Evolutionary conservation across 257 asterid genomes (phyloP), one percentile per base, ranked within the genome.

Genomic region (Ajuga chamaepitys): DNA sequence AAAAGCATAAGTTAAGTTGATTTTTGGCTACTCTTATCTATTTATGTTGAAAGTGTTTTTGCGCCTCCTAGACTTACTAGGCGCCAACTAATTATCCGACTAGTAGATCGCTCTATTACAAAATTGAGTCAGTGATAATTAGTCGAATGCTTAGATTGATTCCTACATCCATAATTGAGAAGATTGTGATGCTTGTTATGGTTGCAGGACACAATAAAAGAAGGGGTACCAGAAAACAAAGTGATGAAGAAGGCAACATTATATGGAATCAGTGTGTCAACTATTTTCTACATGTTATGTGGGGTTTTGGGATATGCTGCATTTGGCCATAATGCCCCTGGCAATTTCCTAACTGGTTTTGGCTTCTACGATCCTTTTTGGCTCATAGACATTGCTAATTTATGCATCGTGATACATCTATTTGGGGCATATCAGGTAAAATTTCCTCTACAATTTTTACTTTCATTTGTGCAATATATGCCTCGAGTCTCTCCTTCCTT

Each of bases 291-390:
- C 76, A 71, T 70, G 70, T 62, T 71, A 0, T 89, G 95, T 57
- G 95, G 95, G 22, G 41, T 80, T 5, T 1, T 81, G 4, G 96
- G 96, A 3, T 89, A 89, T 50, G 83, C 85, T 21, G 95, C 96
- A 13, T 86, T 89, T 18, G 96, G 96, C 26, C 71, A 81, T 75
- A 45, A 81, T 4, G 91, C 95, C 8, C 93, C 93, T 7, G 96
- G 96, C 20, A 89, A 89, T 69, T 82, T 89, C 37, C 72, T 89
- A 26, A 86, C 93, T 11, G 95, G 93, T 1, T 87, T 81, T 35
- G 95, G 91, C n/a, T 89, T 89, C 79, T 86, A 66, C 6, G 95
- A 89, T 10, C 93, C 96, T 0, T 83, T 74, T 32, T 89, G 95
- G 96, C 81, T 89, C 3, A 74, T 89, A 3, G 84, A 67, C 28